Percentiles rank a stretch among this genome's conserved stretches.
These are phyloP conservation scores for Coix lacrymajobi DNA, from an alignment of 176 grass and related monocot genomes.

Conservation along the genomic window DNA sequence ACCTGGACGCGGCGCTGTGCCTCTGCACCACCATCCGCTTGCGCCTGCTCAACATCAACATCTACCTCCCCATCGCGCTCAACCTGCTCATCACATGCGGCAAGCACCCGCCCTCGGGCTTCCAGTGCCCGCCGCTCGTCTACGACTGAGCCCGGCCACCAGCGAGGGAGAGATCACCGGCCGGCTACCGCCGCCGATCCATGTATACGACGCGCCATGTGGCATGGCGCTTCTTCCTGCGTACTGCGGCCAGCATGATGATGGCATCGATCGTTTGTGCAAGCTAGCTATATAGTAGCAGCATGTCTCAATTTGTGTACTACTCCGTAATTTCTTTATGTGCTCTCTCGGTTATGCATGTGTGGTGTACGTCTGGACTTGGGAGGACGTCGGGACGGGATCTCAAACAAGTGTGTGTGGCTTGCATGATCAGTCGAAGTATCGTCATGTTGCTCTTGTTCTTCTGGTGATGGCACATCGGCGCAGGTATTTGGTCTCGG, in stretches of 20 bases:
- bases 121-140: slow-evolving; percentile 48
- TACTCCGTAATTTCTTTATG: too few relatives aligned
- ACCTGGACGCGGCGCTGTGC: slow-evolving; percentile 87
- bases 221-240: not conserved
- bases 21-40: slow-evolving; percentile 70
- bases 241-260: not conserved
- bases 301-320: too few relatives aligned
- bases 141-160: slow-evolving; percentile 2
- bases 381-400: not conserved
- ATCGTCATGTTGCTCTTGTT: not conserved
- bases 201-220: not conserved
- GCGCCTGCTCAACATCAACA: slow-evolving; percentile 55
- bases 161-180: not conserved
- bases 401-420: not conserved
- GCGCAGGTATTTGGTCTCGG: not conserved
- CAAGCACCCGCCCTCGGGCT: slow-evolving; percentile 58
- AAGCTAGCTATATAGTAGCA: not conserved
- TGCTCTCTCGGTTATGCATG: slow-evolving; percentile 34
- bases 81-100: slow-evolving; percentile 68
- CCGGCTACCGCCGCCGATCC: not conserved
- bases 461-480: not conserved
- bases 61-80: slow-evolving; percentile 70
- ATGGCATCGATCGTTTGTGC: not conserved
- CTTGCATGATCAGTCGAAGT: not conserved
- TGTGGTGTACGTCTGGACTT: too few relatives aligned